phyloP scores from a whole-genome alignment of 2,329 filamentous ascomycete species.

The Lasiodiplodia gonubiensis region DNA sequence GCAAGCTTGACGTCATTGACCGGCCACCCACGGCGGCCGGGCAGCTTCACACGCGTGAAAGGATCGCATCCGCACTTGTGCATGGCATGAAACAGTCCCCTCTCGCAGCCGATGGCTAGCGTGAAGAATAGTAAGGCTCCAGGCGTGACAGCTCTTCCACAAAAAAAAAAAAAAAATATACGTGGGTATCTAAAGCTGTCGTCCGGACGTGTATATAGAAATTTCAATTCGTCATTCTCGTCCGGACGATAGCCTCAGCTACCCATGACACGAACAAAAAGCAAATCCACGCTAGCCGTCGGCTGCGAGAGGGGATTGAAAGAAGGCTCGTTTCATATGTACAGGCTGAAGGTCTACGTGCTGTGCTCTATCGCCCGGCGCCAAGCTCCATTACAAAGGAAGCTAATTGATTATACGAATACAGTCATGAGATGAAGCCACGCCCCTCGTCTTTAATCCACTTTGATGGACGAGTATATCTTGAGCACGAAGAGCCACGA shows the following conservation, averaged over 20 bases:
- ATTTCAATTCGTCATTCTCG: too few relatives aligned
- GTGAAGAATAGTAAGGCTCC: too few relatives aligned
- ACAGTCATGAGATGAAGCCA: conserved; percentile 19
- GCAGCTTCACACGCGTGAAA: conserved; percentile 13
- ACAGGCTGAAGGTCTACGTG: background rate
- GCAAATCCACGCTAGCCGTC: too few relatives aligned
- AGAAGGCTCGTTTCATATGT: conserved; percentile 5
- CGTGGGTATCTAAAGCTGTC: too few relatives aligned
- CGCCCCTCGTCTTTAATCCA: conserved; percentile 65
- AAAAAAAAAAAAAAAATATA: too few relatives aligned
- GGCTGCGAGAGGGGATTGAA: too few relatives aligned
- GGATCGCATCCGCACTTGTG: background rate
- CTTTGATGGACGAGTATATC: conserved; percentile 98
- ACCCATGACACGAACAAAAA: too few relatives aligned
- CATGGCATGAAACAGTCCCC: too few relatives aligned
- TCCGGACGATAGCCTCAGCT: too few relatives aligned
- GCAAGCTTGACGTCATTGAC: conserved; percentile 14
- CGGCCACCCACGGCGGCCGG: background rate
- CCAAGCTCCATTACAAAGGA: conserved; percentile 37
- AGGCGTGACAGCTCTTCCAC: too few relatives aligned
- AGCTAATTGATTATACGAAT: conserved; percentile 25
- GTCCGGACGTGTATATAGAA: too few relatives aligned
- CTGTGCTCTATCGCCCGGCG: conserved; percentile 29
- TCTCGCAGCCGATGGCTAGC: too few relatives aligned
- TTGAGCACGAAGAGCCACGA: conserved; percentile 93